These are phyloP conservation scores for Fonsecaea pugnacius DNA, from an alignment of 2,329 filamentous ascomycete genomes.

Conservation along the genomic window DNA sequence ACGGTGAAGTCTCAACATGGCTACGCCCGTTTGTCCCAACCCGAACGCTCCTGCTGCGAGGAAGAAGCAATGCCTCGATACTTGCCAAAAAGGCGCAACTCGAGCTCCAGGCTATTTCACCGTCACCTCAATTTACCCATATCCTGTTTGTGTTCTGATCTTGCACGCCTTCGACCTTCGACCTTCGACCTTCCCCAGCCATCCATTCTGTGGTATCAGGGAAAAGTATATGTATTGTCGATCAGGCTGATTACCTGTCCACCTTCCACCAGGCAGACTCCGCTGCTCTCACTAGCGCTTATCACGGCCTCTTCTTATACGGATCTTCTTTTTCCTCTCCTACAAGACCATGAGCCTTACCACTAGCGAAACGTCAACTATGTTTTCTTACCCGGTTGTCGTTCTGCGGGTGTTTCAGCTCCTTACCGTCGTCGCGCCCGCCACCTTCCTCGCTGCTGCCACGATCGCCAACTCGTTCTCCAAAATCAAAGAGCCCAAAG, in stretches of 20 bases:
- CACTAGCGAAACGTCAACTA: constrained; percentile 1
- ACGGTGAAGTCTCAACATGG: neutral
- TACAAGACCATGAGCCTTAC: neutral
- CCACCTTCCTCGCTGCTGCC: constrained; percentile 18
- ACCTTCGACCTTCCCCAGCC: neutral
- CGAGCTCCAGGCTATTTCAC: neutral
- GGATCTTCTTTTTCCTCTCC: neutral
- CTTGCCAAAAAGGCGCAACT: neutral
- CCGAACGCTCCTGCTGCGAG: constrained; percentile 4
- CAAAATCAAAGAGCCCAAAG: neutral
- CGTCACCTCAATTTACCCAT: neutral
- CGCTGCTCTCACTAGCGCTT: constrained; percentile 1
- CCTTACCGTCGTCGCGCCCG: constrained; percentile 5
- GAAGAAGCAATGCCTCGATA: neutral
- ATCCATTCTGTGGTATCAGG: constrained; percentile 3
- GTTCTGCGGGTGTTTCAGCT: constrained; percentile 12
- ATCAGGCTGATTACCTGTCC: neutral
- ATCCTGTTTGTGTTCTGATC: neutral
- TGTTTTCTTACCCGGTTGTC: neutral
- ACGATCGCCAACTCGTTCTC: constrained; percentile 12
- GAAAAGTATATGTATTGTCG: constrained; percentile 6
- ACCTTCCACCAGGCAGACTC: constrained; percentile 7
- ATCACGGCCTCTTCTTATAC: neutral
- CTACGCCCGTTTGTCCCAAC: neutral
- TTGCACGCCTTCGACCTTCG: neutral